Base-by-base conservation (phyloP, 176 grass and related monocot species). In the Juncus effusus region DNA sequence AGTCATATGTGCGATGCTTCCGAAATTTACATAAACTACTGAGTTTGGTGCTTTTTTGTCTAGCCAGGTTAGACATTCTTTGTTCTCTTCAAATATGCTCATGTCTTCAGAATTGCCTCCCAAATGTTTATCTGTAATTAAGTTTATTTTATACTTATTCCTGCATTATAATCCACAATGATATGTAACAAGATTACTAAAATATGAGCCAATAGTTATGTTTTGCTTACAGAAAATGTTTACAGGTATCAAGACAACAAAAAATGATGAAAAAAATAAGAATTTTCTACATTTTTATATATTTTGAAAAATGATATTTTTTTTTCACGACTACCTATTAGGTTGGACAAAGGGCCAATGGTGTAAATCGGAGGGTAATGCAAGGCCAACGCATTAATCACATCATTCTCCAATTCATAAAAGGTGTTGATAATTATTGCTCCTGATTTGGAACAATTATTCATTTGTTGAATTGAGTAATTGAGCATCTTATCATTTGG, bases 361-460 rank as follows among this genome's bases (percentile, higher is more conserved):
- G 77, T 70, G 72, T 77, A 85, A 5, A 85, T 4, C 6, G 73
- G 83, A 42, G 83, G 78, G 13, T 76, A 65, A 54, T 11, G 42
- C 36, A 51, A 10, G 3, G 56, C 55, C 51, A 84, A 74, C 2
- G 73, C 80, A 59, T 84, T 73, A 8, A 78, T 13, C 0, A 83
- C 76, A 9, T 79, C 70, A 7, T 54, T 71, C 76, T 87, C 80
- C 36, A 83, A 16, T 16, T 79, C 76, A 63, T 77, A 10, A 40
- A 87, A 58, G 5, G 85, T 83, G 58, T 87, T 87, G 54, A 87
- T 5, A 39, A 87, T 16, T 51, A 83, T 63, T 36, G 76, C 85
- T 9, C 6, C 15, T 15, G 80, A 59, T 12, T 10, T 36, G 54
- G 5, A 44, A 13, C 76, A 76, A n/a, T 39, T 47, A 0, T 16